A percentile compares a stretch with the other conserved stretches of the same genome.
Evolutionary conservation across 495 filamentous ascomycete genomes (phyloP).

Genomic region (Penicillium diatomitis): DNA sequence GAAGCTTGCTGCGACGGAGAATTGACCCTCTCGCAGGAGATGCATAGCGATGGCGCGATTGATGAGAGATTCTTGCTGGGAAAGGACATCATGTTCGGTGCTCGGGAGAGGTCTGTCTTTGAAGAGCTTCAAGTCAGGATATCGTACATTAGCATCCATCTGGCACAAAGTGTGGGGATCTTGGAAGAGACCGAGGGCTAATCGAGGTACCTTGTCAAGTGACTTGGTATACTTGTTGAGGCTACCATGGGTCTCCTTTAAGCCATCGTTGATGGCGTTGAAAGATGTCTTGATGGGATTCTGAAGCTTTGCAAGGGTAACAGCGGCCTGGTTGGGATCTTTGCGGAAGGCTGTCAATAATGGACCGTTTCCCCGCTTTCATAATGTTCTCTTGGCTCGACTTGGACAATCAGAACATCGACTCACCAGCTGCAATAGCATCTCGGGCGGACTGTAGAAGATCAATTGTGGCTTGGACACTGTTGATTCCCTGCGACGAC

Average conservation of each 20-base stretch:
- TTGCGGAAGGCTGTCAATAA: constrained; percentile 4
- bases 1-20: constrained; percentile 76
- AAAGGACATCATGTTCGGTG: constrained; percentile 74
- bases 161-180: background rate
- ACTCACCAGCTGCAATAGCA: constrained; percentile 54
- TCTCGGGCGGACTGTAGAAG: constrained; percentile 64
- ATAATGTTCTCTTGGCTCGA: background rate
- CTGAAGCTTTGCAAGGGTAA: constrained; percentile 74
- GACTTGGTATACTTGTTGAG: constrained; percentile 75
- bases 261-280: constrained; percentile 63
- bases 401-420: background rate
- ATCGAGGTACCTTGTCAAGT: constrained; percentile 58
- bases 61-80: constrained; percentile 62
- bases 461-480: constrained; percentile 75
- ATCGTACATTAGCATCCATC: background rate
- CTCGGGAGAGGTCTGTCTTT: constrained; percentile 65
- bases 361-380: background rate
- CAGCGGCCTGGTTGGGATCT: constrained; percentile 61
- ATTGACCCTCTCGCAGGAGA: constrained; percentile 87
- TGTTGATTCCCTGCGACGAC: constrained; percentile 55
- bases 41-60: constrained; percentile 96
- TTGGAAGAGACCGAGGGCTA: background rate
- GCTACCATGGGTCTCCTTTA: constrained; percentile 69
- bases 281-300: constrained; percentile 71
- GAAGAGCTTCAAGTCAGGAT: constrained; percentile 47